Percentiles rank a stretch among this genome's conserved stretches.
Evolutionary conservation across 2,329 filamentous ascomycete genomes (phyloP).

Genomic region (Colletotrichum theobromicola): DNA sequence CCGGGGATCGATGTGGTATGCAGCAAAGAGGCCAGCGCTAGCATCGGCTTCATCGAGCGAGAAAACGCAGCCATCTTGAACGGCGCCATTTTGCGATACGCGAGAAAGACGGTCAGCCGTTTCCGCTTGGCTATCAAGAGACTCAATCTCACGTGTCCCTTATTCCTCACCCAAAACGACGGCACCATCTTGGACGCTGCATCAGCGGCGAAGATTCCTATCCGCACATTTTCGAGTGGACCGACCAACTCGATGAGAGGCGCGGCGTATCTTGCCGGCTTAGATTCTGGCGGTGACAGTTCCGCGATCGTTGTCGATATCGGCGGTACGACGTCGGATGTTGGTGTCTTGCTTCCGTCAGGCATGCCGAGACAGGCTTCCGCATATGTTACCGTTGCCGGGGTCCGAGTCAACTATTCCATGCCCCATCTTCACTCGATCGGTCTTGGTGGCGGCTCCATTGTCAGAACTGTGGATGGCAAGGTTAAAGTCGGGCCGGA

Average conservation of each 20-base stretch:
- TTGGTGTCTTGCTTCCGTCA: conserved; percentile 56
- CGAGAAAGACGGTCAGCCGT: conserved; percentile 51
- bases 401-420: conserved; percentile 66
- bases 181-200: conserved; percentile 63
- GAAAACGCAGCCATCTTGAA: conserved; percentile 72
- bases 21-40: conserved; percentile 56
- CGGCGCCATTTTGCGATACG: conserved; percentile 57
- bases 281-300: conserved; percentile 36
- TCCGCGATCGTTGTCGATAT: conserved; percentile 53
- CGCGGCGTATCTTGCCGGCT: conserved; percentile 50
- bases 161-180: conserved; percentile 69
- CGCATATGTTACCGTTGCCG: conserved; percentile 66
- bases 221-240: conserved; percentile 53
- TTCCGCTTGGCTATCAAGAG: conserved; percentile 58
- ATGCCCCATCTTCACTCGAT: conserved; percentile 24
- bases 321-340: conserved; percentile 59
- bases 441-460: conserved; percentile 44
- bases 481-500: conserved; percentile 51
- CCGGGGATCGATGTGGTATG: conserved; percentile 51
- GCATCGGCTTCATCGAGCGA: conserved; percentile 60
- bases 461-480: conserved; percentile 35
- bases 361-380: conserved; percentile 69
- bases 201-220: conserved; percentile 60
- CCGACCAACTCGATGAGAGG: conserved; percentile 57
- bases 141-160: conserved; percentile 55